Evolutionary conservation across 2,329 filamentous ascomycete genomes (phyloP), one percentile per base, ranked within the genome.

Genomic region (Chalaropsis ovoidea): DNA sequence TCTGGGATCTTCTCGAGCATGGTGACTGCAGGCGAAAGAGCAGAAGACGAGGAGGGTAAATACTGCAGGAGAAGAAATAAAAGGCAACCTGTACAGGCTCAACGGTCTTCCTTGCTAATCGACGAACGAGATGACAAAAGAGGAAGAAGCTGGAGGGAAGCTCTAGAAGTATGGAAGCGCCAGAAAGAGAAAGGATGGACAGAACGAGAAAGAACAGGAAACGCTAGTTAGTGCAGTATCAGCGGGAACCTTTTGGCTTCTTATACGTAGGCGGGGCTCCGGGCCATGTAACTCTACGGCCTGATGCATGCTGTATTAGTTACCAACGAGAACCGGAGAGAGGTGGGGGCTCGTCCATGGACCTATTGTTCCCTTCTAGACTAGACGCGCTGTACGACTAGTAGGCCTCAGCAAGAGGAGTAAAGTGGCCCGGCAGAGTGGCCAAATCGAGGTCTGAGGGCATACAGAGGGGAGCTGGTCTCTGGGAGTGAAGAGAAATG

Each of bases 211-310:
- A 19, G 43, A 22, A 39, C 13, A n/a, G 17, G 4, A 39, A 11
- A 7, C 4, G 1, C n/a, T 2, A 58, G 27, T 58, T 39, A 39
- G 27, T 3, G 54, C 31, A 7, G 31, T 24, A n/a, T 24, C 24
- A 31, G 61, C 42, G 61, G 61, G 61, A 22, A 49, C 61, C 39
- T 49, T 62, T 62, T 35, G 61, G 22, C 61, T 62, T 62, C 61
- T 62, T 62, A 62, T 62, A 62, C 42, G 11, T 42, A 19, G 7
- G 19, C 24, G 1, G 1, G 27, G 61, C 42, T 17, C 17, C 43
- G 24, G 45, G 43, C 61, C 42, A 62, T 62, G 61, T 49, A 31
- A 62, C 61, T 31, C 41, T 49, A 47, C 42, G 13, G 43, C 42
- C 54, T 35, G 31, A 6, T 4, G 1, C 54, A 58, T 58, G 10